phyloP scores from a whole-genome alignment of 2,329 filamentous ascomycete genomes.

The Paradendryphiella salina region DNA sequence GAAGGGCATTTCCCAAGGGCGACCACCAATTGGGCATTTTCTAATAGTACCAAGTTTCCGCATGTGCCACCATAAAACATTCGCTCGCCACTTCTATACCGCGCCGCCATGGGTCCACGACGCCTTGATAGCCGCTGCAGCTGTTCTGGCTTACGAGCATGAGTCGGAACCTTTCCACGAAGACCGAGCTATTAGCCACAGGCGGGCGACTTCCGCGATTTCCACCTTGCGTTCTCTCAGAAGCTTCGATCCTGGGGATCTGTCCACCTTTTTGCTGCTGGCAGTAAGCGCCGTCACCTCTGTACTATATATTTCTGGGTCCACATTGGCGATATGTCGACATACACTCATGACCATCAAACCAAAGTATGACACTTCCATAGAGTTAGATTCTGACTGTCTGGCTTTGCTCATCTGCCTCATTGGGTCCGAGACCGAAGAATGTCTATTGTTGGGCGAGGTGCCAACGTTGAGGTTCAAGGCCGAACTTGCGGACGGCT shows the following conservation, averaged over 20 bases:
- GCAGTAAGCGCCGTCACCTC: constrained; percentile 10
- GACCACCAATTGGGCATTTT: constrained; percentile 9
- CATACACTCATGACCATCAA: constrained; percentile 7
- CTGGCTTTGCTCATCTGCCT: constrained; percentile 7
- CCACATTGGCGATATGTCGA: constrained; percentile 2
- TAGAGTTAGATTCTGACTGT: constrained; percentile 1
- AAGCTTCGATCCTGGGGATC: background rate
- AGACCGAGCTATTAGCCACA: constrained; percentile 4
- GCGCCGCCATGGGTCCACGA: constrained; percentile 3
- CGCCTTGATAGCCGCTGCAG: constrained; percentile 8
- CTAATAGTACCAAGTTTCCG: constrained; percentile 6
- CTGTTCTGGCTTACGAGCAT: constrained; percentile 8
- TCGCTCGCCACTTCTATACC: constrained; percentile 7
- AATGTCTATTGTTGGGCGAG: constrained; percentile 5
- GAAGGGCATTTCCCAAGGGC: constrained; percentile 5
- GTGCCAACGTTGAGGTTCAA: constrained; percentile 7
- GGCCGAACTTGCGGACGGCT: background rate
- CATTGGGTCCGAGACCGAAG: constrained; percentile 2
- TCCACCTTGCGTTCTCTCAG: constrained; percentile 5
- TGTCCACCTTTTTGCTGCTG: constrained; percentile 2
- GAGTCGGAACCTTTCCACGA: background rate
- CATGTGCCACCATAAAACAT: constrained; percentile 7
- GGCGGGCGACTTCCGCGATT: constrained; percentile 5
- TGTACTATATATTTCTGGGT: constrained; percentile 6
- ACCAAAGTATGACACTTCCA: background rate